Evolutionary conservation across 345 rosid genomes (phyloP), one percentile per base, ranked within the genome.

Genomic region (Syzygium jambos): DNA sequence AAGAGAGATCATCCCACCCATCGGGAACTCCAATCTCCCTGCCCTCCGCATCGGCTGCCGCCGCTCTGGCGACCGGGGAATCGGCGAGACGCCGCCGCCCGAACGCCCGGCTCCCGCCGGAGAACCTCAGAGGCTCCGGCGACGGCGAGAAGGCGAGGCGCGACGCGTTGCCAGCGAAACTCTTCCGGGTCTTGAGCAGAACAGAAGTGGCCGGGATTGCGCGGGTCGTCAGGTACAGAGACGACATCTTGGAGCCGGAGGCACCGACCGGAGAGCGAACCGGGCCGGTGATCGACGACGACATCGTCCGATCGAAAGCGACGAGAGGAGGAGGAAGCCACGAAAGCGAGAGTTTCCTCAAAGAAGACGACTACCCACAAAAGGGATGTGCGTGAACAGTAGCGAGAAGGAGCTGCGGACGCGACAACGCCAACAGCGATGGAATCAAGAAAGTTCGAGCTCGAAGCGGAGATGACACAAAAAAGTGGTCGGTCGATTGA

Each of bases 21-120:
- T 88, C 63, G 65, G 88, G 34, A 86, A 88, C 56, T 41, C 87
- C 90, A 85, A 89, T 85, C 86, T 88, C 90, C 86, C 85, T 85
- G 68, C 91, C 94, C 6, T 92, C 93, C 29, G 92, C 93, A 84
- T 91, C 93, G 4, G 93, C 91, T 51, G 93, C 92, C 13, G 93
- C 93, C 3, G 93, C 93, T 19, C 90, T 86, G 83, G 73, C 89
- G 12, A 88, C 86, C 9, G 88, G 87, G 84, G 54, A 63, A 49
- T 89, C 91, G 82, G 87, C 89, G 43, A 77, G 46, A 56, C 85
- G 25, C 49, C 90, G 85, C 84, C 89, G 88, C 68, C 89, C 85
- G 56, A 90, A 55, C 38, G 29, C 77, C 41, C 83, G 89, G 43
- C 68, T 85, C 89, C 91, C 85, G 25, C 90, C 89, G 19, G 88